Conservation (phyloP, 176 grass and related monocot genomes). For the Cymbopogon citratus region DNA sequence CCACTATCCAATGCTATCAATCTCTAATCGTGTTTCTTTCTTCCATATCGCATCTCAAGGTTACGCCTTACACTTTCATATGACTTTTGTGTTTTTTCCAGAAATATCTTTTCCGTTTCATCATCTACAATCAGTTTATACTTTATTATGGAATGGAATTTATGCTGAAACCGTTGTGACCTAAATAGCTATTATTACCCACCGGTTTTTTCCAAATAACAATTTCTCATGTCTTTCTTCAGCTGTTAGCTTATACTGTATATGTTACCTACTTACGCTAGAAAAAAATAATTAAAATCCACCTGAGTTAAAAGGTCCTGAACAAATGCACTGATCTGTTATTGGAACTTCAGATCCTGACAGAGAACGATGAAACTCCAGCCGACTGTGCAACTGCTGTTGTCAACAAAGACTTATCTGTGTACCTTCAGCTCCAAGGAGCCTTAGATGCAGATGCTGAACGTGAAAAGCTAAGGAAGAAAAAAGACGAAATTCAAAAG, state of each 20-base stretch:
- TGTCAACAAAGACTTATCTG: slow-evolving; percentile 68
- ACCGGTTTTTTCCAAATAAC: background rate
- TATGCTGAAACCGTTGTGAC: background rate
- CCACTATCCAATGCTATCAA: slow-evolving; percentile 51
- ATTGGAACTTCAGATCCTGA: slow-evolving; percentile 41
- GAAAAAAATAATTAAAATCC: background rate
- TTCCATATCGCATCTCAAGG: slow-evolving; percentile 65
- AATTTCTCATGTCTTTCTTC: background rate
- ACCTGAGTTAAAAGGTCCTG: background rate
- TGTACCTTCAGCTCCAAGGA: slow-evolving; percentile 89
- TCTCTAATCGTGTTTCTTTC: slow-evolving; percentile 58
- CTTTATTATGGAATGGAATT: background rate
- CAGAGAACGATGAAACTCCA: slow-evolving; percentile 48
- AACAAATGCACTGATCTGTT: background rate
- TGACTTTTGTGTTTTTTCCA: background rate
- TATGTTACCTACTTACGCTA: background rate
- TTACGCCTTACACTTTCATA: background rate
- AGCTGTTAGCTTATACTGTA: slow-evolving; percentile 11
- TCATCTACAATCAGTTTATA: slow-evolving; percentile 10
- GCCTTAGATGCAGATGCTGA: slow-evolving; percentile 74
- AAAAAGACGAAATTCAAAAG: slow-evolving; percentile 71
- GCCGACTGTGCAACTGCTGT: slow-evolving; percentile 69
- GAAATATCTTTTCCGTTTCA: background rate
- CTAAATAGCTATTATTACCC: background rate
- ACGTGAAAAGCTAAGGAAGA: slow-evolving; percentile 73